Percentiles rank a stretch among this genome's conserved stretches.
These are phyloP conservation scores for Phyllachora maydis DNA, from an alignment of 2,329 filamentous ascomycete genomes.

Conservation along the genomic window DNA sequence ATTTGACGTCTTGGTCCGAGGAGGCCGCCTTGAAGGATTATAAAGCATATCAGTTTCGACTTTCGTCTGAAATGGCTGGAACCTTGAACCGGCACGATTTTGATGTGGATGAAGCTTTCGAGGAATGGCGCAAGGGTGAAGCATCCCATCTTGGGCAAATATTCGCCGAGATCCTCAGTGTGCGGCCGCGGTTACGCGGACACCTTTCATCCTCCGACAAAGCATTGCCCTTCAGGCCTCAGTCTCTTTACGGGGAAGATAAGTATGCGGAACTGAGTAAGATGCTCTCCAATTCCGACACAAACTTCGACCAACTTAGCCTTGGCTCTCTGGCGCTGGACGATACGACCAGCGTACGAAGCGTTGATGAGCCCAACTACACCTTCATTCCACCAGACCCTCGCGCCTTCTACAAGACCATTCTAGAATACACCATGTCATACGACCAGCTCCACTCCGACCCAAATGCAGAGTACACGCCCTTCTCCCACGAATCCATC, in stretches of 20 bases:
- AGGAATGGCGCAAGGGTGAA: slow-evolving; percentile 83
- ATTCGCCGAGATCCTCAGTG: slow-evolving; percentile 78
- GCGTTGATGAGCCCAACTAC: slow-evolving; percentile 47
- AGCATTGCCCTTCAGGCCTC: slow-evolving; percentile 31
- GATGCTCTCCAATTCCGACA: slow-evolving; percentile 24
- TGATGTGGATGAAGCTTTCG: slow-evolving; percentile 71
- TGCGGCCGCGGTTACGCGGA: slow-evolving; percentile 73
- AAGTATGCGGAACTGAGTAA: slow-evolving; percentile 31
- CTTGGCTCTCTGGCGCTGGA: slow-evolving; percentile 44
- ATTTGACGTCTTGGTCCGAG: slow-evolving; percentile 72
- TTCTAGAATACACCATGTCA: slow-evolving; percentile 56
- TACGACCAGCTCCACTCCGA: slow-evolving; percentile 38
- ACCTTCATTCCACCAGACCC: slow-evolving; percentile 81
- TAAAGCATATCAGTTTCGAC: slow-evolving; percentile 78
- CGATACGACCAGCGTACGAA: slow-evolving; percentile 25
- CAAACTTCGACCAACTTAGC: slow-evolving; percentile 42
- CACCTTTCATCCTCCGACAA: slow-evolving; percentile 38
- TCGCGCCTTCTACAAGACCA: slow-evolving; percentile 62
- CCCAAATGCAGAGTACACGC: slow-evolving; percentile 23
- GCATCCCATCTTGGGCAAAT: slow-evolving; percentile 73
- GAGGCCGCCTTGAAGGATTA: slow-evolving; percentile 78
- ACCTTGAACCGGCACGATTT: slow-evolving; percentile 76
- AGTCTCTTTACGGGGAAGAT: slow-evolving; percentile 23
- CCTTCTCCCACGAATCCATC: slow-evolving; percentile 56
- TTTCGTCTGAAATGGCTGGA: slow-evolving; percentile 59